Percentiles rank a stretch among this genome's conserved stretches.
These are phyloP conservation scores for Gossypium laxum DNA, from an alignment of 441 rosid species.

Conservation along the genomic window DNA sequence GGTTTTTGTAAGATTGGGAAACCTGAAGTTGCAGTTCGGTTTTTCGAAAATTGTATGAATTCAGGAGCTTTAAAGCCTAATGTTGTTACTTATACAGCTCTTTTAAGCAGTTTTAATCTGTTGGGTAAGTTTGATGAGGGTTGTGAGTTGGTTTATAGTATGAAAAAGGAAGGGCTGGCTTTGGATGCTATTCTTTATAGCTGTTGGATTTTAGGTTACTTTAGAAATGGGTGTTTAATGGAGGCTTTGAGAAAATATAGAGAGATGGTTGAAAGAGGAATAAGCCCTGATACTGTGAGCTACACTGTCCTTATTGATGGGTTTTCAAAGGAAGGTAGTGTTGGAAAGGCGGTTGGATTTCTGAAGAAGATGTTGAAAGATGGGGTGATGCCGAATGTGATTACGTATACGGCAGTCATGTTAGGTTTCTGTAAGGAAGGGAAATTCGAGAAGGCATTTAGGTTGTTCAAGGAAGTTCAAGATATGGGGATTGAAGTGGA, in stretches of 20 bases:
- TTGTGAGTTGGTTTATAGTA: constrained; percentile 29
- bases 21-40: constrained; percentile 51
- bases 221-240: constrained; percentile 31
- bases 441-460: constrained; percentile 48
- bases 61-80: constrained; percentile 52
- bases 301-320: constrained; percentile 51
- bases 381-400: constrained; percentile 45
- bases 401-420: constrained; percentile 45
- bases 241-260: constrained; percentile 42
- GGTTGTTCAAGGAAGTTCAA: constrained; percentile 38
- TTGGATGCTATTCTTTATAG: constrained; percentile 57
- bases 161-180: constrained; percentile 44
- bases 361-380: constrained; percentile 48
- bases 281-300: constrained; percentile 37
- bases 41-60: constrained; percentile 37
- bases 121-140: constrained; percentile 51
- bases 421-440: constrained; percentile 54
- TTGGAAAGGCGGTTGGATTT: constrained; percentile 42
- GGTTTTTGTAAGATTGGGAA: constrained; percentile 58
- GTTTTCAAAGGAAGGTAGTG: constrained; percentile 37
- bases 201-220: constrained; percentile 53
- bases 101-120: constrained; percentile 45
- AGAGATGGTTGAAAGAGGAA: constrained; percentile 42
- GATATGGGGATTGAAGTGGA: constrained; percentile 42
- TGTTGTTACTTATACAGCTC: constrained; percentile 49